Evolutionary conservation across 495 filamentous ascomycete species (phyloP), one percentile per base, ranked within the genome.

Genomic region (Astrothelium subdiscretum): DNA sequence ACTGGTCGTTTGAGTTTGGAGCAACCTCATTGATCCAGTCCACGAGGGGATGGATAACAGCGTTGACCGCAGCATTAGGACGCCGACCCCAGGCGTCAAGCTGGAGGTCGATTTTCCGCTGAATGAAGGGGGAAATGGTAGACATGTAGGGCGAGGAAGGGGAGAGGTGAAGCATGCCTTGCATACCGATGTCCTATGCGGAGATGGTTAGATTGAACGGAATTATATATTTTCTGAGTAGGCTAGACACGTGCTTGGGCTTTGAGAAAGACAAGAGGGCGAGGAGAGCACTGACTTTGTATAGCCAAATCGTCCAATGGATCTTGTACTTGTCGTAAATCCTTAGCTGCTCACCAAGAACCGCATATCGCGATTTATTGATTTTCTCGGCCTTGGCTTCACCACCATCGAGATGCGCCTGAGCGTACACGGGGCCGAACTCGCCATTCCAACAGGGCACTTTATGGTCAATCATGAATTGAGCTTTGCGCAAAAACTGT

Each of bases 371-470:
- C 26, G 74, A 68, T 61, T 75, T 62, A 66, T 86, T 86, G 59
- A 79, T 78, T 31, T 70, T 64, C 2, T 75, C 69, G 6, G 76
- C 66, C 44, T 76, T 71, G 1, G 73, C 72, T 22, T 68, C 59
- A 24, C 48, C 48, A 42, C 29, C 59, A 1, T 75, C 73, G 1
- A 66, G 62, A 4, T 75, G 73, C 2, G 71, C 66, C 38, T 75
- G 67, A 3, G 78, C 80, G 66, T 85, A 85, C 2, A 86, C 83
- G 2, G 83, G 84, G 0, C 84, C 84, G 60, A 85, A 87, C 64
- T 87, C 84, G 57, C 84, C 84, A 65, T 87, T 87, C 84, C 83
- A 87, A 67, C 83, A 79, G 3, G 83, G 79, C 2, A 80, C 77
- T 15, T 71, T 68, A 20, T 81, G 70, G 20, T 75, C 63, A 38